phyloP scores from a whole-genome alignment of 2,329 filamentous ascomycete genomes.

The Chaetomiaceae sp. region DNA sequence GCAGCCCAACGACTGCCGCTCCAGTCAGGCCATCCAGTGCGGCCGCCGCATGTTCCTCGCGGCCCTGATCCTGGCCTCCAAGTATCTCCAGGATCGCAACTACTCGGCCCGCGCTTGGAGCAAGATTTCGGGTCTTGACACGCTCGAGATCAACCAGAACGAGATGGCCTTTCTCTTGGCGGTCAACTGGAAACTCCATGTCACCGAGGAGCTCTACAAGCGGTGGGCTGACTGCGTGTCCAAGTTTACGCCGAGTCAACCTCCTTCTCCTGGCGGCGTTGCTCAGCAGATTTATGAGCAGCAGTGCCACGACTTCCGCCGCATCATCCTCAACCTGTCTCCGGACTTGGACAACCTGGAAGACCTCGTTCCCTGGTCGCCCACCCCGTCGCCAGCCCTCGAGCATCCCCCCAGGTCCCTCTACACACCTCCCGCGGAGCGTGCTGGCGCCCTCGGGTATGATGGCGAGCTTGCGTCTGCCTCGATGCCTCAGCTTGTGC shows the following conservation, averaged over 20 bases:
- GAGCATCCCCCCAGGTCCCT: slow-evolving; percentile 41
- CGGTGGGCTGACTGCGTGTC: slow-evolving; percentile 92
- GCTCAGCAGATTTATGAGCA: slow-evolving; percentile 40
- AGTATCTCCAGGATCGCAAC: slow-evolving; percentile 96
- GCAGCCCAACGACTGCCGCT: slow-evolving; percentile 67
- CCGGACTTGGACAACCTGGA: slow-evolving; percentile 57
- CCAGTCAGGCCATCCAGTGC: slow-evolving; percentile 80
- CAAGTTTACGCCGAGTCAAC: slow-evolving; percentile 68
- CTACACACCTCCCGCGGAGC: slow-evolving; percentile 41
- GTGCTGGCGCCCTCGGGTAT: slow-evolving; percentile 30
- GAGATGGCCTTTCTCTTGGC: slow-evolving; percentile 87
- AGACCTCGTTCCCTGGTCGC: slow-evolving; percentile 40
- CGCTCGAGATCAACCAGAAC: slow-evolving; percentile 92
- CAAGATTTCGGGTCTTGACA: slow-evolving; percentile 95
- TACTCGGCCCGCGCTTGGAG: slow-evolving; percentile 98
- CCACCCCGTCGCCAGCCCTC: slow-evolving; percentile 32
- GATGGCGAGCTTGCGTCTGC: slow-evolving; percentile 40
- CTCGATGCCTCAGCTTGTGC: slow-evolving; percentile 39
- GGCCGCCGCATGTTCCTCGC: slow-evolving; percentile 96
- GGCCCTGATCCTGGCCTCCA: slow-evolving; percentile 90
- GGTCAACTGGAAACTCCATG: slow-evolving; percentile 92
- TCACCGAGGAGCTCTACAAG: slow-evolving; percentile 82
- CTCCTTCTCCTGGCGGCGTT: slow-evolving; percentile 48
- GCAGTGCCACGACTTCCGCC: slow-evolving; percentile 54
- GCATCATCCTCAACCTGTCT: slow-evolving; percentile 53